Base-by-base conservation (phyloP, 768 basidiomycete species). In the Amanita pseudoporphyria region DNA sequence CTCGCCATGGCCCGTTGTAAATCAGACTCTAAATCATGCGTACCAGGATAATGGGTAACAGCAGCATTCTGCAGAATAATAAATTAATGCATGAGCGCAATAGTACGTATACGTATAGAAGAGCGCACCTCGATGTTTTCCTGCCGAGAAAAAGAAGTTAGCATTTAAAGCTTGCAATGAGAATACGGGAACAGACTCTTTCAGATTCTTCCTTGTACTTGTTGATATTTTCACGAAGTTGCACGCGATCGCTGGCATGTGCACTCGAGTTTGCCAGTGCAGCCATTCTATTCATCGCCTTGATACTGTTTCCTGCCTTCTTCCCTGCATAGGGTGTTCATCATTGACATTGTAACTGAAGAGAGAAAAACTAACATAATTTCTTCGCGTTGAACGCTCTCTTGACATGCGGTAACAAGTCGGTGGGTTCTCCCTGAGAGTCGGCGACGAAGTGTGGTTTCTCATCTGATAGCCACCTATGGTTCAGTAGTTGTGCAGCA, bases 351-450 rank as follows among this genome's bases (percentile, higher is more conserved):
- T 54, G 12, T 22, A 13, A 18, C 6, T 24, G 45, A 36, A 30
- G 22, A 43, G 21, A 49, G 13, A 19, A 26, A 30, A 14, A 74
- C 86, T 47, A 60, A 90, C 89, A 95, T 14, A 88, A 80, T 67
- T 77, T 79, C 70, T 78, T 87, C 28, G 90, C 92, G 62, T 96
- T 81, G 69, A 96, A 93, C 26, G 81, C 84, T 67, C 80, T 87
- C 74, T 83, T 88, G 66, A 98, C 85, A 39, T 86, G 78, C 24
- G 95, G 94, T 57, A 97, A 67, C 59, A 98, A 72, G 68, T 96
- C 82, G 19, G 77, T 77, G 22, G 82, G 81, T 38, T 70, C 71
- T 40, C 84, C 86, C 45, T 68, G 71, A 31, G 73, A 66, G 52
- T 83, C 81, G 31, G 75, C 67, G 31, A 88, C 87, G 64, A 78